Base-by-base conservation (phyloP, 225 moss, liverwort and hornwort genomes). In the Lunularia cruciata region DNA sequence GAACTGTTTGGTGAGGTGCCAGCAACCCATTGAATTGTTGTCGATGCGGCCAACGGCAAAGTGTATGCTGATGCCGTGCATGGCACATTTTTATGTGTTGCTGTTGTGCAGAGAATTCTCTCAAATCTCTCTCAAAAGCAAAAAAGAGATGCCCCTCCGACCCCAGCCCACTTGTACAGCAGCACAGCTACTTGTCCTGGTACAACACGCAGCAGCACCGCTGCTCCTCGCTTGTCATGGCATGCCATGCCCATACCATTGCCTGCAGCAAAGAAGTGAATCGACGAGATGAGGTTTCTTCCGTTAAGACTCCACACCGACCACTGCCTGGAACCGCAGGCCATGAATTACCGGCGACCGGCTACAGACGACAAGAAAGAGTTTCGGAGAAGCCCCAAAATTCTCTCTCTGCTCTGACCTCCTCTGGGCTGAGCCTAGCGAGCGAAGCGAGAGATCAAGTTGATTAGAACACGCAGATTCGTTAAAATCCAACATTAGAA, bases 381-480 rank as follows among this genome's bases (percentile, higher is more conserved):
- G 23, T 5, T 2, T 25, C 26, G 26, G 1, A 2, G 54, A 9
- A 26, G 11, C 54, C 54, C 54, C 54, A 54, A 54, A 27, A 54
- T 27, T 27, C 27, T 27, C 11, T 5, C 8, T 28, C 19, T 20
- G n/a, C n/a, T 51, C 51, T 51, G 5, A 4, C 20, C 52, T 53
- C 5, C 8, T 3, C 52, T 8, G 43, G 16, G 43, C 2, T 43
- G 3, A 43, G 43, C 43, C 3, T 11, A 43, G 43, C 43, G 11
- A 16, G 3, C 11, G 23, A 23, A 53, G 52, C 9, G 3, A 26
- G 25, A 53, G 19, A 53, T 53, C 52, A 53, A 53, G n/a, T n/a
- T 58, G 57, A 58, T 58, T 34, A 58, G 15, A 58, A 19, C 57
- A 58, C 33, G 57, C 57, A 58, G 31, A 58, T 58, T 32, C 57